Evolutionary conservation across 768 basidiomycete genomes (phyloP).

Genomic region (Leccinum aurantiacum): DNA sequence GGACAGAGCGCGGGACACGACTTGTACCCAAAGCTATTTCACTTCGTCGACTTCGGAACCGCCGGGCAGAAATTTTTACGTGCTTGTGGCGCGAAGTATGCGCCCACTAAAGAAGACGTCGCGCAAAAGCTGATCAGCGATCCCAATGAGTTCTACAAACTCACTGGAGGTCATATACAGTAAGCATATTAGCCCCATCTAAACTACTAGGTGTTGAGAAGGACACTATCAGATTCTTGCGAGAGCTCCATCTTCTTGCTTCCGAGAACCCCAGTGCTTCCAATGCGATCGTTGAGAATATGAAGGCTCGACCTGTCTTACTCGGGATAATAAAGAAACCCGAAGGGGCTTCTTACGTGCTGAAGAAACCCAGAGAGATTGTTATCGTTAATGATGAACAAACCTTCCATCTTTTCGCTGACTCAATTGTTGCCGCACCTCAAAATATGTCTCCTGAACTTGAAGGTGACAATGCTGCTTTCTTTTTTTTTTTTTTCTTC

Average conservation of each 20-base stretch:
- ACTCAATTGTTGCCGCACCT: too few relatives aligned
- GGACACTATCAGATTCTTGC: too few relatives aligned
- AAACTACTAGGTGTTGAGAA: not conserved
- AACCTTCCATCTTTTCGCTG: too few relatives aligned
- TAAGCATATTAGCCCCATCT: slow-evolving; percentile 22
- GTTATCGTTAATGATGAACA: too few relatives aligned
- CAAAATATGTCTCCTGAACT: slow-evolving; percentile 83
- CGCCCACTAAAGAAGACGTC: slow-evolving; percentile 80
- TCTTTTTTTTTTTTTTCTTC: too few relatives aligned
- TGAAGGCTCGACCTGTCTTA: slow-evolving; percentile 68
- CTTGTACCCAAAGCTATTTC: slow-evolving; percentile 77
- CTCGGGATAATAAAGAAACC: slow-evolving; percentile 48
- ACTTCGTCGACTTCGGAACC: slow-evolving; percentile 81
- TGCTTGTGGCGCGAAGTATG: slow-evolving; percentile 79
- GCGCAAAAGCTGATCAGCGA: slow-evolving; percentile 62
- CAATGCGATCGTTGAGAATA: slow-evolving; percentile 46
- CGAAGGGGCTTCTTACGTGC: too few relatives aligned
- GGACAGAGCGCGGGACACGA: slow-evolving; percentile 46
- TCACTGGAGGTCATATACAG: slow-evolving; percentile 60
- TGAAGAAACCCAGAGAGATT: too few relatives aligned
- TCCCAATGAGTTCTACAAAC: slow-evolving; percentile 64
- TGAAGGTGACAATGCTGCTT: slow-evolving; percentile 51
- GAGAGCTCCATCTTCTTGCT: too few relatives aligned
- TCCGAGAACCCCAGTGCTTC: slow-evolving; percentile 35
- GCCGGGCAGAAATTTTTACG: slow-evolving; percentile 75